Conservation (phyloP, 1,139 yeast species). For the Hanseniaspora sp. region DNA sequence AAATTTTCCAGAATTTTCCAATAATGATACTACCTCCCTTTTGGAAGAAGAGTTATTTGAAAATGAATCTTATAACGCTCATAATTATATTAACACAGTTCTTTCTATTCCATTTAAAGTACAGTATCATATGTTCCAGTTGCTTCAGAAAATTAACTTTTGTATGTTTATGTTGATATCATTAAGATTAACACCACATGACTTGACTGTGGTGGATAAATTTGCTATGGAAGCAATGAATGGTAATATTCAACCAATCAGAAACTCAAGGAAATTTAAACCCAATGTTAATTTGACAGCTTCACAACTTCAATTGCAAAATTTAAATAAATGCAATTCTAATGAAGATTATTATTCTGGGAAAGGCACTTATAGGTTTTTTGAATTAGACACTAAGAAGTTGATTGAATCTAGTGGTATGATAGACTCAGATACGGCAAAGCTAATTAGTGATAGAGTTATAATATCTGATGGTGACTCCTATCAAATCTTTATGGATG, state of each 20-base stretch:
- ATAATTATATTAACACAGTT: not conserved
- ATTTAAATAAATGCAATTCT: not conserved
- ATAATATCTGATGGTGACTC: constrained; percentile 13
- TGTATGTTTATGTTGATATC: constrained; percentile 12
- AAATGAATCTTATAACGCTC: not conserved
- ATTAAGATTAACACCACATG: constrained; percentile 14
- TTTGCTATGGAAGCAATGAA: constrained; percentile 15
- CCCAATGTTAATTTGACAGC: not conserved
- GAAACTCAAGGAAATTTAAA: constrained; percentile 10
- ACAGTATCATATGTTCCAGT: constrained; percentile 13
- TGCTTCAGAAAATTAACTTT: constrained; percentile 14
- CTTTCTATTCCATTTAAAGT: constrained; percentile 9
- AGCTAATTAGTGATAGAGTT: not conserved
- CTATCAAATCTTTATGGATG: constrained; percentile 12
- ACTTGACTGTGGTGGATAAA: constrained; percentile 7
- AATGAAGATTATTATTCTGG: not conserved
- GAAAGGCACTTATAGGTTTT: constrained; percentile 5
- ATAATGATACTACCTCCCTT: not conserved
- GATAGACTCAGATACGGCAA: not conserved
- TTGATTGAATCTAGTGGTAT: constrained; percentile 8
- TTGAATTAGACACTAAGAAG: constrained; percentile 10
- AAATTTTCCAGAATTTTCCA: not conserved
- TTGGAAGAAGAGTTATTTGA: not conserved
- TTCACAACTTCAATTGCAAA: not conserved
- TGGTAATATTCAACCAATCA: constrained; percentile 13